These are phyloP conservation scores for Thielaviopsis musarum DNA, from an alignment of 2,329 filamentous ascomycete genomes.

Conservation along the genomic window DNA sequence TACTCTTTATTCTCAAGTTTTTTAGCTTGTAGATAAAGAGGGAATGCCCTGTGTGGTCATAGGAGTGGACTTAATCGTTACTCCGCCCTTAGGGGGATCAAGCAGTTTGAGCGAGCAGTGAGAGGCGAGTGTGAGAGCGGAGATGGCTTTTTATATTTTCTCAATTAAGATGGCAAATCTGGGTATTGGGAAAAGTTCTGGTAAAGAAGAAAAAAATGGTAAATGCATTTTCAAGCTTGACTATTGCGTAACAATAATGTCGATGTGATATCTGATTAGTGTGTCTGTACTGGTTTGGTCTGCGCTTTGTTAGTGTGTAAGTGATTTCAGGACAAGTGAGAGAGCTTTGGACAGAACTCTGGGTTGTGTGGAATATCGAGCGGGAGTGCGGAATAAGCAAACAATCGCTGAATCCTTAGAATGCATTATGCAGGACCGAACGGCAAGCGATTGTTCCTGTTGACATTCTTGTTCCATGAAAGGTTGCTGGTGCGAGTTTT, in stretches of 20 bases:
- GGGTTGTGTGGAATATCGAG: background rate
- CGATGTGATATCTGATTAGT: background rate
- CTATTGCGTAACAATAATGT: background rate
- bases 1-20: constrained; percentile 39
- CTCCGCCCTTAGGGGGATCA: constrained; percentile 32
- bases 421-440: background rate
- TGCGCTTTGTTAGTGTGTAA: background rate
- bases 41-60: constrained; percentile 95
- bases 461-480: background rate
- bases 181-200: background rate
- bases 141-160: constrained; percentile 3
- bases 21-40: constrained; percentile 31
- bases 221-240: background rate
- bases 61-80: constrained; percentile 81
- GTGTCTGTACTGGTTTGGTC: too few relatives aligned
- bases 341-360: background rate
- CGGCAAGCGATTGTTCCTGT: background rate
- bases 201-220: constrained; percentile 1
- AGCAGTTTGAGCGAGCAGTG: background rate
- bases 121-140: background rate
- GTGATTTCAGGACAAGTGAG: background rate
- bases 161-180: background rate
- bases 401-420: background rate
- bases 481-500: background rate
- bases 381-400: background rate